Evolutionary conservation across 805 yeast genomes (phyloP), one percentile per base, ranked within the genome.

Genomic region (Ogataea salicorniae): DNA sequence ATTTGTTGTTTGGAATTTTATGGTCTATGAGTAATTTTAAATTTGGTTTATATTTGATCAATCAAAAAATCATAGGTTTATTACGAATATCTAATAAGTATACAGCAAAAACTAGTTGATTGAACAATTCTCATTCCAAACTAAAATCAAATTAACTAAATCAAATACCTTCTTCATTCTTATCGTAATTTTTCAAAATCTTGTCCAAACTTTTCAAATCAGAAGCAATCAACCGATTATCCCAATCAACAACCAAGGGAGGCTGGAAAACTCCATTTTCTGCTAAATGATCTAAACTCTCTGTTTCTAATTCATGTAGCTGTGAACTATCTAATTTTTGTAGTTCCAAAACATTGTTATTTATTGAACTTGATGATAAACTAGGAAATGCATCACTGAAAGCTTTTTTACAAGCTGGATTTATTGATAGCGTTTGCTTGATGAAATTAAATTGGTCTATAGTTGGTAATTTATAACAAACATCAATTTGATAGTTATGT

Each of bases 211-310:
- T 63, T 6, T 63, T 57, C 42, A 69, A 73, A 53, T 77, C 72
- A 37, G 75, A 72, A 2, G 87, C 86, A 22, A 80, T 67, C 59
- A 70, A 58, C 43, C 74, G 73, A 54, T 79, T 72, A 52, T 76
- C 79, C 86, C 87, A 82, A 62, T 82, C 86, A 15, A 82, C 83
- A 16, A 80, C 67, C 39, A 79, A 63, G 1, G 84, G 84, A 1
- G 73, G 67, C 3, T 55, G 68, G 52, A 64, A 71, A 52, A 59
- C 52, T 0, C 62, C 61, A 17, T 53, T 53, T 16, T 46, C 48
- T 11, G 52, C 47, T 41, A 60, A 42, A 17, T 57, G 59, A 6
- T 52, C 58, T 33, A 59, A 34, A 1, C 56, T 37, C 39, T 57
- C 55, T 18, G 52, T 45, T 20, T 47, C 52, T 6, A 48, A 33